Evolutionary conservation across 192 early-diverging fungal species (phyloP), one percentile per base, ranked within the genome.

Genomic region (Umbelopsis sp.): DNA sequence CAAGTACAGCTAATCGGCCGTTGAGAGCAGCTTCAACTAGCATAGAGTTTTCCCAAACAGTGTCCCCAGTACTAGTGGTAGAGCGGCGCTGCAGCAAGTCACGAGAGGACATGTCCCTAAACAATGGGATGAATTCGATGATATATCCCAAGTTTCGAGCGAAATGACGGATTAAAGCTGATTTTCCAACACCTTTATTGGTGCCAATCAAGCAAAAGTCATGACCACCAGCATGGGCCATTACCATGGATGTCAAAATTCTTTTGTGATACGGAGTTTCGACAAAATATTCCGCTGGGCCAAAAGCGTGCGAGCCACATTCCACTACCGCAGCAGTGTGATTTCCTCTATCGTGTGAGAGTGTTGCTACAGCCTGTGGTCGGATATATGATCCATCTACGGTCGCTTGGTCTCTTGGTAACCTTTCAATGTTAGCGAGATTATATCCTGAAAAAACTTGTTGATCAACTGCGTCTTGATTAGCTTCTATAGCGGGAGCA

Each of bases 91-190:
- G 93, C 25, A 94, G 72, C 4, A 94, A 80, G 73, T 92, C 91
- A 16, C 93, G 81, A 5, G 93, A 87, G 5, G 90, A 91, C 90
- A 94, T 93, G 71, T 94, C 93, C 49, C 87, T 86, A 74, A 88
- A 92, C 8, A 92, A 67, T 10, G 90, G 91, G 45, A 94, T 87
- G 64, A 83, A 90, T 61, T 92, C 90, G 44, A 88, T 81, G 46
- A 76, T 79, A 65, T 91, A 90, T 1, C 88, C 86, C 37, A 75
- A 66, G 44, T 72, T 77, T 37, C 71, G 46, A 9, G 74, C 78
- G 47, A 80, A 91, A 46, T 88, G 82, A 10, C 88, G 78, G 48
- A 92, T 81, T 12, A 90, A 66, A 21, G 88, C 86, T 48, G 86
- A 84, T 74, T 94, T 94, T 11, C 91, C 91, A 18, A 86, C 87